Base-by-base conservation (phyloP, 208 protist genomes). In the Angomonas desouzai region DNA sequence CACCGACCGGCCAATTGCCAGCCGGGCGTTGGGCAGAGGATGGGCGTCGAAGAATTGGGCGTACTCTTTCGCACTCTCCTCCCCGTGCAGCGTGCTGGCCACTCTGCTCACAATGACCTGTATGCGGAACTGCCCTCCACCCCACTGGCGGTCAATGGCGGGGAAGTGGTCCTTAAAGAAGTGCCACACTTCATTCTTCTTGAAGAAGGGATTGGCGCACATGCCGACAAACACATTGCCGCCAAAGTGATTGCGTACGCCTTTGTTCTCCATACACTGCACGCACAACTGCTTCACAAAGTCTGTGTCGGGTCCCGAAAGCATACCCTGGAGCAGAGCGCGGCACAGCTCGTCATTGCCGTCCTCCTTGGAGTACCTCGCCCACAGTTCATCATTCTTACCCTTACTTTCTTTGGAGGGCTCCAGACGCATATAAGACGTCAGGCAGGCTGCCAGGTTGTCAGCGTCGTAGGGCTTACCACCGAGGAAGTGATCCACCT, bases 41-140 rank as follows among this genome's bases (percentile, higher is more conserved):
- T 93, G 68, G 10, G 34, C 48, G 43, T 77, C 70, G 70, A 96
- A 96, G 65, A 96, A 96, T 1, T 45, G 47, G 43, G 80, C 71
- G 25, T 82, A 93, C 25, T 85, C 70, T 43, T 70, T 68, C 2
- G 83, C 89, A 11, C 76, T 69, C 9, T 64, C 78, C 7, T 77
- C 73, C 23, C 81, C 77, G 0, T 59, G 68, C 25, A 96, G 77
- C 10, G 87, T 80, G 11, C 59, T 74, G 59, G 70, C 81, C 25
- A 93, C 79, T 49, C 20, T 74, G 3, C 48, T 64, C 25, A 91
- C 90, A 67, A 96, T 96, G 38, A 57, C 71, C 65, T 93, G 86
- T 53, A 96, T 96, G 48, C 87, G 87, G 70, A 96, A 96, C 66
- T 92, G 86, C 20, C 90, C 90, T 29, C 77, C 75, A 32, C 90